phyloP scores from a whole-genome alignment of 2,329 filamentous ascomycete species.

The Stemphylium lycopersici region DNA sequence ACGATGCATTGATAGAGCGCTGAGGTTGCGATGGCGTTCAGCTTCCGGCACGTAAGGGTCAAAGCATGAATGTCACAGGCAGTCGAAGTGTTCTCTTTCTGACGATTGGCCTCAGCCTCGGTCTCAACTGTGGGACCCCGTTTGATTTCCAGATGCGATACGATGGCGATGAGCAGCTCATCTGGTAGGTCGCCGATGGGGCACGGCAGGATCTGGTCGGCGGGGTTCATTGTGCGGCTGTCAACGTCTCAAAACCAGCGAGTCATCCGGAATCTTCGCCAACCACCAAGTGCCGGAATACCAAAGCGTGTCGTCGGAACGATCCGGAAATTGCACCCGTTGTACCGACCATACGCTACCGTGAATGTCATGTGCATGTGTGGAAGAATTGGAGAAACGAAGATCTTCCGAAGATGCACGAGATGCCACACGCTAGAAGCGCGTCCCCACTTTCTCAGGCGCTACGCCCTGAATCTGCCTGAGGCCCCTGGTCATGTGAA shows the following conservation, averaged over 20 bases:
- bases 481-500: background rate
- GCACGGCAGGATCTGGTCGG: background rate
- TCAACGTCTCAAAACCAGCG: conserved; percentile 1
- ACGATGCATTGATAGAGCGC: conserved; percentile 26
- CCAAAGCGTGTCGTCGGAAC: background rate
- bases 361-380: background rate
- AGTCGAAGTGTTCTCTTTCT: conserved; percentile 1
- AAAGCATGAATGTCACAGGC: conserved; percentile 16
- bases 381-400: background rate
- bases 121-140: background rate
- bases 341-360: background rate
- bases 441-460: conserved; percentile 1
- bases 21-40: conserved; percentile 20
- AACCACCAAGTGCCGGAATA: background rate
- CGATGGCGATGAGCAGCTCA: background rate
- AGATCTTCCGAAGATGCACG: background rate
- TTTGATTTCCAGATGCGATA: background rate
- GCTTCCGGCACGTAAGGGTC: conserved; percentile 18
- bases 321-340: background rate
- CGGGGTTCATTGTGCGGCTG: background rate
- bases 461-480: conserved; percentile 7
- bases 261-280: background rate
- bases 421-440: conserved; percentile 9
- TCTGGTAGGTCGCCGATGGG: background rate
- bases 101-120: background rate